A percentile compares a stretch with the other conserved stretches of the same genome.
These are phyloP conservation scores for Globisporangium solare DNA, from an alignment of 352 stramenopile genomes.

Conservation along the genomic window DNA sequence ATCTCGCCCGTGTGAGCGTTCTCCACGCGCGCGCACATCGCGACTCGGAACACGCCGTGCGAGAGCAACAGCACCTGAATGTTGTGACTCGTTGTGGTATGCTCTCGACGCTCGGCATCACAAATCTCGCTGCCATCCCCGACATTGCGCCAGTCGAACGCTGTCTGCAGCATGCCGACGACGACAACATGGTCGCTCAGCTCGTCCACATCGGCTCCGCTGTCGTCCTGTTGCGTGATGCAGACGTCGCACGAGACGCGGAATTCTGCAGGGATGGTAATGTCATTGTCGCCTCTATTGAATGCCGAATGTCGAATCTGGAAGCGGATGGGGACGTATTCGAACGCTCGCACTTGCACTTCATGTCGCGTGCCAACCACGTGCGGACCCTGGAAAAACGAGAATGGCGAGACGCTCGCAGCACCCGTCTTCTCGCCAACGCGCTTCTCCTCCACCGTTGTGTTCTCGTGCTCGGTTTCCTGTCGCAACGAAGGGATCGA, in stretches of 20 bases:
- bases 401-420: slow-evolving; percentile 9
- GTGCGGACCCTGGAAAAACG: slow-evolving; percentile 12
- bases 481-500: slow-evolving; percentile 1
- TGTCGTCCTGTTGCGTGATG: slow-evolving; percentile 31
- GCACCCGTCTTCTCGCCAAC: neutral
- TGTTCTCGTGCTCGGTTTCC: neutral
- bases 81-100: slow-evolving; percentile 18
- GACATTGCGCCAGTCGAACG: slow-evolving; percentile 17
- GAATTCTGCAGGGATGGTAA: neutral
- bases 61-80: slow-evolving; percentile 65
- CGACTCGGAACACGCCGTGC: slow-evolving; percentile 45
- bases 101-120: neutral
- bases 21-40: slow-evolving; percentile 19
- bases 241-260: slow-evolving; percentile 20
- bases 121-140: neutral
- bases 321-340: slow-evolving; percentile 12
- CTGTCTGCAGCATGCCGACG: slow-evolving; percentile 30
- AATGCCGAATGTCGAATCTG: neutral
- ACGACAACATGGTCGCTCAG: slow-evolving; percentile 30
- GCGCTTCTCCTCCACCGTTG: slow-evolving; percentile 5
- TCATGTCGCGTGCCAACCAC: neutral
- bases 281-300: neutral
- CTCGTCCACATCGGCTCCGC: neutral
- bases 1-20: neutral
- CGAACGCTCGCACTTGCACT: slow-evolving; percentile 8